Conservation (phyloP, 2,329 filamentous ascomycete species). For the Cordyceps javanica region DNA sequence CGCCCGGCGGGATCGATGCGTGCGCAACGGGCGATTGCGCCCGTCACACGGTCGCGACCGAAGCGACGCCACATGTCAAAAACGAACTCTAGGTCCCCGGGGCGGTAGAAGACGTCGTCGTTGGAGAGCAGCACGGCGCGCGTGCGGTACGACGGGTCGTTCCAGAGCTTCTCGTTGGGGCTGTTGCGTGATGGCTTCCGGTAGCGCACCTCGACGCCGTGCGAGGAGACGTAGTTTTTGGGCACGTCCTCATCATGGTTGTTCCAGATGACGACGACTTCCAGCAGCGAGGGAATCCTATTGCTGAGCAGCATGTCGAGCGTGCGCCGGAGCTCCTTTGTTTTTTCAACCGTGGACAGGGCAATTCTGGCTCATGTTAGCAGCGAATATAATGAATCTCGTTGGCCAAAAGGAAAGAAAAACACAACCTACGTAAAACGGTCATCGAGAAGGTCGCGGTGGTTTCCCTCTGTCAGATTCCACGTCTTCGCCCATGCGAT, state of each 20-base stretch:
- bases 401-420: no score
- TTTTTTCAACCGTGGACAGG: slow-evolving; percentile 31
- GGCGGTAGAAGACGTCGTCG: slow-evolving; percentile 34
- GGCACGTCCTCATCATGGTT: slow-evolving; percentile 27
- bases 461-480: background rate
- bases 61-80: slow-evolving; percentile 36
- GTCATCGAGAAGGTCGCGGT: background rate
- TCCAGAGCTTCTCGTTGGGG: slow-evolving; percentile 32
- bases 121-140: slow-evolving; percentile 34
- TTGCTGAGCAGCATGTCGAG: slow-evolving; percentile 22
- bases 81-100: slow-evolving; percentile 33
- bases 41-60: slow-evolving; percentile 28
- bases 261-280: slow-evolving; percentile 35
- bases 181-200: slow-evolving; percentile 27
- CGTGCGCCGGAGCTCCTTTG: slow-evolving; percentile 28
- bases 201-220: slow-evolving; percentile 29
- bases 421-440: background rate
- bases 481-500: background rate
- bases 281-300: slow-evolving; percentile 30
- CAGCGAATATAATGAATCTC: background rate
- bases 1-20: slow-evolving; percentile 19
- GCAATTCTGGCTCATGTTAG: slow-evolving; percentile 24
- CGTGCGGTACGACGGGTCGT: slow-evolving; percentile 30
- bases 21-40: slow-evolving; percentile 32
- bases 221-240: slow-evolving; percentile 22